A percentile compares a stretch with the other conserved stretches of the same genome.
phyloP scores from a whole-genome alignment of 2,329 filamentous ascomycete genomes.

The Nothomitra cinnamomea region DNA sequence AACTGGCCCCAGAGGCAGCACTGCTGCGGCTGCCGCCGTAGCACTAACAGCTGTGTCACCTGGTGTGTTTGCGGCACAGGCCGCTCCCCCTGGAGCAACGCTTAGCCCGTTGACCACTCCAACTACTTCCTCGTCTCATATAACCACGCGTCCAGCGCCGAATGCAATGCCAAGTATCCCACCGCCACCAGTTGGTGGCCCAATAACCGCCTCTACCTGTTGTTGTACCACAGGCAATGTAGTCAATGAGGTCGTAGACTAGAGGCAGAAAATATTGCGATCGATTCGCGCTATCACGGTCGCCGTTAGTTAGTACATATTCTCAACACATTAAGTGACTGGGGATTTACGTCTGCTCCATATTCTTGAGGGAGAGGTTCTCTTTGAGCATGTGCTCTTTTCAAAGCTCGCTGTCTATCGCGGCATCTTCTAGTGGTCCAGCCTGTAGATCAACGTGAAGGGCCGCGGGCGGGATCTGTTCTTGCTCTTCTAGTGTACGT shows the following conservation, averaged over 20 bases:
- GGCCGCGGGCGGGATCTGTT: neutral
- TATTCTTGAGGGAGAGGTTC: too few species aligned
- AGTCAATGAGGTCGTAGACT: slow-evolving; percentile 40
- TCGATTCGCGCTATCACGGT: slow-evolving; percentile 24
- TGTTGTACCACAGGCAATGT: slow-evolving; percentile 32
- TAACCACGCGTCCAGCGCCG: too few species aligned
- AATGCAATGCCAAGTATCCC: neutral
- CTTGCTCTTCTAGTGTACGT: too few species aligned
- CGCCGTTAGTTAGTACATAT: neutral
- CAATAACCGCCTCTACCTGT: slow-evolving; percentile 31
- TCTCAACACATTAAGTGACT: too few species aligned
- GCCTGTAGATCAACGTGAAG: neutral
- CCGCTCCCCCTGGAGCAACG: slow-evolving; percentile 6
- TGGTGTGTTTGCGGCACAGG: slow-evolving; percentile 4
- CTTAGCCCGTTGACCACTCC: slow-evolving; percentile 10
- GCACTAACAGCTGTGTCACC: too few species aligned
- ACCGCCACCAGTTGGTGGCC: slow-evolving; percentile 8
- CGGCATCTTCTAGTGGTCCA: too few species aligned
- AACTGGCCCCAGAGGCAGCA: neutral
- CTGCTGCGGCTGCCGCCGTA: too few species aligned
- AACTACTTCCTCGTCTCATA: slow-evolving; percentile 4
- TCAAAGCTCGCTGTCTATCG: too few species aligned
- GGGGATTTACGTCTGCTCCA: too few species aligned
- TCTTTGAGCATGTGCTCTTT: neutral
- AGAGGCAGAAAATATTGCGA: slow-evolving; percentile 38